Conservation (phyloP, 2,329 filamentous ascomycete genomes). For the Colletotrichum limetticola region DNA sequence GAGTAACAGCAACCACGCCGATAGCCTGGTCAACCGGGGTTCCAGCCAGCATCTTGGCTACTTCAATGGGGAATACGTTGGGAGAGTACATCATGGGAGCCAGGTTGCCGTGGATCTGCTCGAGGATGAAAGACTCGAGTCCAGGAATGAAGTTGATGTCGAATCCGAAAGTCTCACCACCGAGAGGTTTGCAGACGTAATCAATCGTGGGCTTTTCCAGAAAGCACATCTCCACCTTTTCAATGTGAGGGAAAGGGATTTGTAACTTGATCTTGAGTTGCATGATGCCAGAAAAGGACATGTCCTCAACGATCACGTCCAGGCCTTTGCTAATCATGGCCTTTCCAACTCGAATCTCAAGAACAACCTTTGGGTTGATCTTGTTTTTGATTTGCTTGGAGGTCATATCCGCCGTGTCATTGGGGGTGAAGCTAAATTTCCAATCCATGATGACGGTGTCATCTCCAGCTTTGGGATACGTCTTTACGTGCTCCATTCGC, state of each 20-base stretch:
- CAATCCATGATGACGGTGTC: conserved; percentile 99
- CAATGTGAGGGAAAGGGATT: conserved; percentile 93
- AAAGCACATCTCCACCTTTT: conserved; percentile 95
- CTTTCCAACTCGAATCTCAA: conserved; percentile 95
- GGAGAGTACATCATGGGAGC: conserved; percentile 98
- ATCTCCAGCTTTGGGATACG: conserved; percentile 94
- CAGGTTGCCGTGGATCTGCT: conserved; percentile 94
- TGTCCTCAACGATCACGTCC: conserved; percentile 97
- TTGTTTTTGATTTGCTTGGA: conserved; percentile 91
- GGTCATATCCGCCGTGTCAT: conserved; percentile 92
- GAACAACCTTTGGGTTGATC: conserved; percentile 94
- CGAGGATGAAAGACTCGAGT: conserved; percentile 91
- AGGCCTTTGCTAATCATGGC: conserved; percentile 97
- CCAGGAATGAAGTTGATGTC: conserved; percentile 99
- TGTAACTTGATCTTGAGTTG: conserved; percentile 97
- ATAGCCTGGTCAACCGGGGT: conserved; percentile 95
- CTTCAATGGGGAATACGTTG: conserved; percentile 97
- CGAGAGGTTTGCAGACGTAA: conserved; percentile 97
- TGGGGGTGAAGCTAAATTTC: conserved; percentile 99
- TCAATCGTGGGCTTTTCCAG: conserved; percentile 89
- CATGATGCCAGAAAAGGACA: conserved; percentile 96
- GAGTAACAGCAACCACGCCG: conserved; percentile 89
- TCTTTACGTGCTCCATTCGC: conserved; percentile 96
- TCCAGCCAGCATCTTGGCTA: conserved; percentile 97
- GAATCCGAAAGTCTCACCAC: conserved; percentile 94